These are phyloP conservation scores for Aspergillus arachidicola DNA, from an alignment of 2,329 filamentous ascomycete species.

Conservation along the genomic window DNA sequence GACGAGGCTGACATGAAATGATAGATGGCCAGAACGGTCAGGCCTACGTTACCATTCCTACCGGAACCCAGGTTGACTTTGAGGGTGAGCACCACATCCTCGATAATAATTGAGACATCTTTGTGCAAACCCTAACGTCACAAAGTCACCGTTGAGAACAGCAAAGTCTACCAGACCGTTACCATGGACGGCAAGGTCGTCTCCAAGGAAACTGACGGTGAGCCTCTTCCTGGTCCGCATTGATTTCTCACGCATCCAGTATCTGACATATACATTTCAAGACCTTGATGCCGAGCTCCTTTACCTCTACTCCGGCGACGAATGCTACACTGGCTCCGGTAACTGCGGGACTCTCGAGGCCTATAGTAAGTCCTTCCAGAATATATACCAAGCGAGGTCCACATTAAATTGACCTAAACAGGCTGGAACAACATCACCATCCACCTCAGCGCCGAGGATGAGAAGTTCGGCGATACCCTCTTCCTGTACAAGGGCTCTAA, in stretches of 20 bases:
- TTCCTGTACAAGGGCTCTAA: constrained; percentile 17
- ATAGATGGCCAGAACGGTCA: constrained; percentile 20
- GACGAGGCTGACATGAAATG: neutral
- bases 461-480: constrained; percentile 16
- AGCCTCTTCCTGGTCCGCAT: neutral
- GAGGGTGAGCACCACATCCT: constrained; percentile 13
- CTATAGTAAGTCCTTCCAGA: constrained; percentile 14
- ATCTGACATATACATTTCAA: neutral
- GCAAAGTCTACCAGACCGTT: constrained; percentile 21
- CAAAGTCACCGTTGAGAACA: constrained; percentile 19
- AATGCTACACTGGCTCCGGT: constrained; percentile 26
- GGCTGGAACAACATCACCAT: constrained; percentile 22
- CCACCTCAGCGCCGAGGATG: constrained; percentile 18
- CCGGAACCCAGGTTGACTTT: constrained; percentile 16
- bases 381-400: rapidly evolving
- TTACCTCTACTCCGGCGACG: constrained; percentile 24
- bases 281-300: constrained; percentile 18
- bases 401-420: neutral
- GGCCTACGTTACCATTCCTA: constrained; percentile 19
- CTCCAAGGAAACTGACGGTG: constrained; percentile 23
- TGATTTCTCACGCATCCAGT: neutral
- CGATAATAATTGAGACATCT: too few relatives aligned
- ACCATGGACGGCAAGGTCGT: constrained; percentile 18
- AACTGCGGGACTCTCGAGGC: constrained; percentile 18
- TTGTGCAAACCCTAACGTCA: too few relatives aligned